phyloP scores from a whole-genome alignment of 148 eudicot species.

The Vaccinium vitisidaea region DNA sequence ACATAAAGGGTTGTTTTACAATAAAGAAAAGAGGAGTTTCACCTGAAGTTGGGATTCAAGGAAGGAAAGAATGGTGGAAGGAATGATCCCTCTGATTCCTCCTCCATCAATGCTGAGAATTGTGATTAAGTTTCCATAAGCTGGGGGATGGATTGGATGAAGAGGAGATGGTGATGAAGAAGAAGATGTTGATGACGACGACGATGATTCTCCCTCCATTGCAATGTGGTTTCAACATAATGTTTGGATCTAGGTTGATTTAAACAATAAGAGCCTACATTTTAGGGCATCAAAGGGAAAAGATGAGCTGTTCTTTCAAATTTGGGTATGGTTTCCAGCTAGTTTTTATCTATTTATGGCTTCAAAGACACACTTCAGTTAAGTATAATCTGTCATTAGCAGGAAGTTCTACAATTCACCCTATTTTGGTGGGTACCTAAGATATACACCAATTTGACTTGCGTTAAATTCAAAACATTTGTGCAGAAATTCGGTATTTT shows the following conservation, averaged over 20 bases:
- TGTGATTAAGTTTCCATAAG: constrained; percentile 48
- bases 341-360: not conserved
- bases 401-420: no score
- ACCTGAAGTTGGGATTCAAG: constrained; percentile 49
- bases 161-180: not conserved
- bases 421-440: no score
- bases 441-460: no score
- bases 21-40: not conserved
- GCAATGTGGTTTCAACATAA: not conserved
- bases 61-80: constrained; percentile 34
- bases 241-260: not conserved
- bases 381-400: not conserved
- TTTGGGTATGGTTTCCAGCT: not conserved
- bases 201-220: not conserved
- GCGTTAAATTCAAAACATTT: no score
- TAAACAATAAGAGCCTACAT: not conserved
- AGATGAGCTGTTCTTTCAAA: not conserved
- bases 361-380: not conserved
- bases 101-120: constrained; percentile 73
- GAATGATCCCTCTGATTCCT: constrained; percentile 58
- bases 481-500: no score
- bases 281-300: not conserved
- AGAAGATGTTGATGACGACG: not conserved
- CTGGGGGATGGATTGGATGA: constrained; percentile 16
- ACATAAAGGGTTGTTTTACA: not conserved